Conservation (phyloP, 2,329 filamentous ascomycete genomes). For the Ascochyta rabiei region DNA sequence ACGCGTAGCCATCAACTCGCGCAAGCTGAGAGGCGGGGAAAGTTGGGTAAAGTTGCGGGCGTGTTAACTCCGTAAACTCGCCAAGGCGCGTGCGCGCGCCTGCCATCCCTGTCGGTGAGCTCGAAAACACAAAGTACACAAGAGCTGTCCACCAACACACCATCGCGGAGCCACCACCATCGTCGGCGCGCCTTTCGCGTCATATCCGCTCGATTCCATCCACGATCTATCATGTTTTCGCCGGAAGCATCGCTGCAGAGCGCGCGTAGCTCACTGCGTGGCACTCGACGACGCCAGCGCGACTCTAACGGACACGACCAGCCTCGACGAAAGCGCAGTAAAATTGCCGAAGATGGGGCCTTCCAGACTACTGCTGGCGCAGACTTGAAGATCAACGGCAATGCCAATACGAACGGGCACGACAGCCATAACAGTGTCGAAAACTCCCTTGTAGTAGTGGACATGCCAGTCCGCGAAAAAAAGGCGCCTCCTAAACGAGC, state of each 20-base stretch:
- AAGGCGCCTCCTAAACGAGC: constrained; percentile 54
- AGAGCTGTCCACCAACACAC: constrained; percentile 9
- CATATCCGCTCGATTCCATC: background rate
- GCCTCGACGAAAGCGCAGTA: constrained; percentile 55
- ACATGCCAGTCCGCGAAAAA: constrained; percentile 51
- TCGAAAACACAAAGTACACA: constrained; percentile 19
- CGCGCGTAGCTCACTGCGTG: constrained; percentile 50
- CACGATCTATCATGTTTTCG: constrained; percentile 46
- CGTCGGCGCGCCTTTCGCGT: constrained; percentile 18
- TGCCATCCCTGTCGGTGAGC: constrained; percentile 16
- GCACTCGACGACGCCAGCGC: constrained; percentile 54
- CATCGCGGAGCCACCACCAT: constrained; percentile 14
- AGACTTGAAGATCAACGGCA: constrained; percentile 44
- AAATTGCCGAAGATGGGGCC: constrained; percentile 53
- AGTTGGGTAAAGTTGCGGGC: background rate
- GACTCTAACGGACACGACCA: constrained; percentile 51
- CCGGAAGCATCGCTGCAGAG: constrained; percentile 45
- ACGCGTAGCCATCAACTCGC: background rate
- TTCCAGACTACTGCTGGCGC: constrained; percentile 27
- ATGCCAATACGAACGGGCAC: constrained; percentile 40
- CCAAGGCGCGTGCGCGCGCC: constrained; percentile 15
- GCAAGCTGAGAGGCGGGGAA: background rate
- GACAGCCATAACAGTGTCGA: constrained; percentile 34
- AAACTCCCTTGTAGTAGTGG: constrained; percentile 39
- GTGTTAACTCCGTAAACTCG: constrained; percentile 15